These are phyloP conservation scores for Gossypium davidsonii DNA, from an alignment of 441 rosid species.

Conservation along the genomic window DNA sequence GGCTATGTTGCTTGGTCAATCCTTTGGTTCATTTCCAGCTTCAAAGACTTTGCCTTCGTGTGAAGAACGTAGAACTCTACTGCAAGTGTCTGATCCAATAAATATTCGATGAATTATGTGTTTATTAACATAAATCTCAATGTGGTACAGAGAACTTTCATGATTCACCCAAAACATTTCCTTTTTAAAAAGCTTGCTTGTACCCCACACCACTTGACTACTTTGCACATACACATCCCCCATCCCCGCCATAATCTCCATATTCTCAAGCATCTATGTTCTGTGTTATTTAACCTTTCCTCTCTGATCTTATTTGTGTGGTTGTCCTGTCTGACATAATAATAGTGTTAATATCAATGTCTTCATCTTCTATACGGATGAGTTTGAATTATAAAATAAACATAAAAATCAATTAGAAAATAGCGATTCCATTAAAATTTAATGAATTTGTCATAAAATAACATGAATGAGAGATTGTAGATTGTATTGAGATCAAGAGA, in stretches of 20 bases:
- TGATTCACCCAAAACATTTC: neutral
- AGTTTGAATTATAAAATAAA: too few species aligned
- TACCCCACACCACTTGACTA: neutral
- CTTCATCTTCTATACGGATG: too few species aligned
- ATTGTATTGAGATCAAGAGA: too few species aligned
- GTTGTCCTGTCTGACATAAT: too few species aligned
- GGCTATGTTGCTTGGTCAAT: neutral
- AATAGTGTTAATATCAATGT: too few species aligned
- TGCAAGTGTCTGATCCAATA: neutral
- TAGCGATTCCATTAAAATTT: too few species aligned
- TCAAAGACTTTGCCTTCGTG: neutral
- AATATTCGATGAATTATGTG: neutral
- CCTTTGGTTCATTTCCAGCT: too few species aligned
- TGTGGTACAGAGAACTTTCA: neutral
- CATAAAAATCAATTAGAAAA: too few species aligned
- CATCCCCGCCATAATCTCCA: neutral
- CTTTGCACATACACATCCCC: neutral
- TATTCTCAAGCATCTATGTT: neutral
- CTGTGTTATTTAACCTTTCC: neutral
- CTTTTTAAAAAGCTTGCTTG: neutral
- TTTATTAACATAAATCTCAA: neutral
- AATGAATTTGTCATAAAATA: too few species aligned
- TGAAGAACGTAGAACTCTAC: neutral
- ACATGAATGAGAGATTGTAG: too few species aligned
- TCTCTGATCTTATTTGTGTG: neutral